phyloP scores from a whole-genome alignment of 164 flowering plant genomes.

The Saururus chinensis region DNA sequence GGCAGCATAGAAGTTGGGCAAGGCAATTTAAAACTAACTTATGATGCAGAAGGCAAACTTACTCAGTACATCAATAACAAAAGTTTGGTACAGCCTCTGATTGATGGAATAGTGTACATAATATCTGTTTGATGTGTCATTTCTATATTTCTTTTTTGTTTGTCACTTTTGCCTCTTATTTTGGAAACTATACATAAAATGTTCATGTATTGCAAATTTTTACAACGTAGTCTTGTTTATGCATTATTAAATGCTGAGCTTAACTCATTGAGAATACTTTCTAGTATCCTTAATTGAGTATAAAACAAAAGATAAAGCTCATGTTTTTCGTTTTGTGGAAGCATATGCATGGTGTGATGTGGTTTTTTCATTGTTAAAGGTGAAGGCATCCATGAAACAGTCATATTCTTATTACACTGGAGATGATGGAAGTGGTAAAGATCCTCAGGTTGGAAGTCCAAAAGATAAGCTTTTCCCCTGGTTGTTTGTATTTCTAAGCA shows the following conservation, averaged over 20 bases:
- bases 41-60: slow-evolving; percentile 50
- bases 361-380: slow-evolving; percentile 21
- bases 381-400: slow-evolving; percentile 37
- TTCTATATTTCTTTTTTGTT: background rate
- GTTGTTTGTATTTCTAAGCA: background rate
- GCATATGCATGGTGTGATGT: too few relatives aligned
- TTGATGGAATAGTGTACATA: background rate
- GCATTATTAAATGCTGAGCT: too few relatives aligned
- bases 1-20: slow-evolving; percentile 59
- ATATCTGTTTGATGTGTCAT: background rate
- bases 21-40: slow-evolving; percentile 63
- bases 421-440: slow-evolving; percentile 51
- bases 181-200: too few relatives aligned
- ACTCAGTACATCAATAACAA: slow-evolving; percentile 41
- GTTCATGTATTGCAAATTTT: too few relatives aligned
- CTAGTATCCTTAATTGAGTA: too few relatives aligned
- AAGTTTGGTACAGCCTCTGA: slow-evolving; percentile 37
- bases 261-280: too few relatives aligned
- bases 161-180: background rate
- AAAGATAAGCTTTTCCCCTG: background rate
- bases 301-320: too few relatives aligned
- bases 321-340: too few relatives aligned
- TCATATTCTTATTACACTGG: slow-evolving; percentile 58
- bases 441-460: slow-evolving; percentile 51
- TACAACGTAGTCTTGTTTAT: too few relatives aligned